Conservation (phyloP, 116 monocot genomes). For the Phalaenopsis hybrid region DNA sequence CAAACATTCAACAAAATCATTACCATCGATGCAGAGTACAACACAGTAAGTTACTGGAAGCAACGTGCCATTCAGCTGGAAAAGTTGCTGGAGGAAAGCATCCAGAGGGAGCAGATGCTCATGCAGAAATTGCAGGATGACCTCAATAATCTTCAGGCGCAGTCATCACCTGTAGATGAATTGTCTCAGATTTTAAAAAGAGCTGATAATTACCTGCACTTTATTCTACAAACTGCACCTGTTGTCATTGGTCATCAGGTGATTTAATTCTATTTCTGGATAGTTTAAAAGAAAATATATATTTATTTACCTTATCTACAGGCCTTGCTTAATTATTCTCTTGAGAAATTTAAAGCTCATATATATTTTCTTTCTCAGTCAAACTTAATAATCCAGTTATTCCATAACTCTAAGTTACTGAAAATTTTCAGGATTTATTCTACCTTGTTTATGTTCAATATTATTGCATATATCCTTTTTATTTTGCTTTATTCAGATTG, state of each 20-base stretch:
- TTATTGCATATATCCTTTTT: not conserved
- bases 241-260: slow-evolving; percentile 86
- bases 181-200: slow-evolving; percentile 57
- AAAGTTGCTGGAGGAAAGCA: slow-evolving; percentile 46
- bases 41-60: slow-evolving; percentile 54
- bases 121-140: slow-evolving; percentile 54
- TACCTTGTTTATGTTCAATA: not conserved
- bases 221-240: slow-evolving; percentile 73
- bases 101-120: slow-evolving; percentile 44
- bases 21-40: slow-evolving; percentile 48
- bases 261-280: not conserved
- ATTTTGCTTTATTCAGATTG: not conserved
- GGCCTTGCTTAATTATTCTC: not conserved
- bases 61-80: slow-evolving; percentile 42
- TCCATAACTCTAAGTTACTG: not conserved
- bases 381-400: not conserved
- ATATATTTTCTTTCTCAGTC: not conserved
- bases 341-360: not conserved
- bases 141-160: slow-evolving; percentile 43
- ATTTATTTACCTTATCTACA: not conserved
- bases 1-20: slow-evolving; percentile 26
- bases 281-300: not conserved
- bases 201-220: slow-evolving; percentile 75
- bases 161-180: slow-evolving; percentile 69
- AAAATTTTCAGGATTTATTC: not conserved